Percentiles rank a stretch among this genome's conserved stretches.
Evolutionary conservation across 1,284 basidiomycete genomes (phyloP).

Genomic region (Apiotrichum siamense): DNA sequence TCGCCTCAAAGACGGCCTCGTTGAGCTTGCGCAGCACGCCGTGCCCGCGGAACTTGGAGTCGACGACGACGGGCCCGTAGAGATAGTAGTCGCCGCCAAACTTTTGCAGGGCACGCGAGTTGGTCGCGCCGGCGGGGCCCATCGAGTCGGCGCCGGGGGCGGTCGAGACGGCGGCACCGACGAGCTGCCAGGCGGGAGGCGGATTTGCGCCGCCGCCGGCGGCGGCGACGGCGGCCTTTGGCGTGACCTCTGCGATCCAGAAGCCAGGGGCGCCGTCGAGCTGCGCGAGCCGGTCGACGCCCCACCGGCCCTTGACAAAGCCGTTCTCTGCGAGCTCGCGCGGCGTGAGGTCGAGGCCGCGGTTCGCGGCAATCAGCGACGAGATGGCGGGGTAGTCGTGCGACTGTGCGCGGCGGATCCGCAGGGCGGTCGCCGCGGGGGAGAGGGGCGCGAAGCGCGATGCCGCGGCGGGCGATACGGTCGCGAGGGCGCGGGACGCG

Average conservation of each 20-base stretch:
- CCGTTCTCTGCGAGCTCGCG: neutral
- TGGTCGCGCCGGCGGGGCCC: neutral
- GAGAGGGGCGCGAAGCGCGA: neutral
- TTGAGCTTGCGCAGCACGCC: neutral
- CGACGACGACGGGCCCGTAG: slow-evolving; percentile 1
- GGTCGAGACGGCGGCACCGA: neutral
- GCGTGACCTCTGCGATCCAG: neutral
- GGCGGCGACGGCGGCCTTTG: neutral
- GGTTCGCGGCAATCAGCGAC: neutral
- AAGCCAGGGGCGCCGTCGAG: neutral
- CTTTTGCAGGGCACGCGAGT: neutral
- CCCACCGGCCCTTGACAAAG: neutral
- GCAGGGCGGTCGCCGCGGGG: neutral
- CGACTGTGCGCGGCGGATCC: neutral
- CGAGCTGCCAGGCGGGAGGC: neutral
- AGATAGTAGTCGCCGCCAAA: neutral
- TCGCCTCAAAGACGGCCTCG: neutral
- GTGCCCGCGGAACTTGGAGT: neutral
- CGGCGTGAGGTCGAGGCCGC: neutral
- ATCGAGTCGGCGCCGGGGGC: neutral
- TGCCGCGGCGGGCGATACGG: neutral
- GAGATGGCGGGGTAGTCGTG: neutral
- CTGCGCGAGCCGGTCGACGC: neutral
- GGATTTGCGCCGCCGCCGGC: neutral
- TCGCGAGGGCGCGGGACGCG: neutral